A percentile compares a stretch with the other conserved stretches of the same genome.
These are phyloP conservation scores for Epicoccum nigrum DNA, from an alignment of 2,329 filamentous ascomycete species.

Conservation along the genomic window DNA sequence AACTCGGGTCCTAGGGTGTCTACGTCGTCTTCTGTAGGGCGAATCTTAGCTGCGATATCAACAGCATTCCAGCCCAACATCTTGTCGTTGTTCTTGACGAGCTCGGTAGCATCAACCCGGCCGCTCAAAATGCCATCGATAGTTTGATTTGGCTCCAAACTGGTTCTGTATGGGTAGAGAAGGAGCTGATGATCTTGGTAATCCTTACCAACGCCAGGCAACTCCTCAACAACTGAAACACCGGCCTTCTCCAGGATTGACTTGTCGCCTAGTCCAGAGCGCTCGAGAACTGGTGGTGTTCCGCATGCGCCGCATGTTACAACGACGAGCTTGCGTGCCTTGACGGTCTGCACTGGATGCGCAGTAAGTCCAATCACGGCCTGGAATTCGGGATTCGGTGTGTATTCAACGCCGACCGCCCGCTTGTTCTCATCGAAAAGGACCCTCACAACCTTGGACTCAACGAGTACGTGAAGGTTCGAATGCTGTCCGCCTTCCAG, in stretches of 20 bases:
- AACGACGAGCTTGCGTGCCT: constrained; percentile 62
- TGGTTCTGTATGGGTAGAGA: constrained; percentile 60
- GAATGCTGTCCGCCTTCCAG: constrained; percentile 57
- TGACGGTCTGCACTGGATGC: constrained; percentile 49
- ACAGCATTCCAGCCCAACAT: constrained; percentile 64
- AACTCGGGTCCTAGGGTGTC: constrained; percentile 60
- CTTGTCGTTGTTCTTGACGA: constrained; percentile 56
- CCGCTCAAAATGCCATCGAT: constrained; percentile 61
- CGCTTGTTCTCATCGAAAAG: constrained; percentile 60
- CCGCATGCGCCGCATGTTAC: constrained; percentile 59
- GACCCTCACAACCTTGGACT: constrained; percentile 63
- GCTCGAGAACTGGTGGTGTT: constrained; percentile 63
- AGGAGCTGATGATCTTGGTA: constrained; percentile 67
- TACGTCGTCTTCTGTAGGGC: constrained; percentile 61
- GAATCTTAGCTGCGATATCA: constrained; percentile 63
- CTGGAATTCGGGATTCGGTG: constrained; percentile 54
- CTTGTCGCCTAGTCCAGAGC: constrained; percentile 65
- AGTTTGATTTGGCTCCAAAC: constrained; percentile 55
- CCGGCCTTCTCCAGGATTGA: constrained; percentile 57
- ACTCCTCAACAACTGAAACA: constrained; percentile 61
- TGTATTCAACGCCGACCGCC: constrained; percentile 66
- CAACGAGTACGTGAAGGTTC: constrained; percentile 65
- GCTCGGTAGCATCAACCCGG: constrained; percentile 53
- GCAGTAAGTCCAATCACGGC: constrained; percentile 37
- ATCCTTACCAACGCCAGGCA: constrained; percentile 68